phyloP scores from a whole-genome alignment of 495 filamentous ascomycete genomes.

The Neurospora sp. region DNA sequence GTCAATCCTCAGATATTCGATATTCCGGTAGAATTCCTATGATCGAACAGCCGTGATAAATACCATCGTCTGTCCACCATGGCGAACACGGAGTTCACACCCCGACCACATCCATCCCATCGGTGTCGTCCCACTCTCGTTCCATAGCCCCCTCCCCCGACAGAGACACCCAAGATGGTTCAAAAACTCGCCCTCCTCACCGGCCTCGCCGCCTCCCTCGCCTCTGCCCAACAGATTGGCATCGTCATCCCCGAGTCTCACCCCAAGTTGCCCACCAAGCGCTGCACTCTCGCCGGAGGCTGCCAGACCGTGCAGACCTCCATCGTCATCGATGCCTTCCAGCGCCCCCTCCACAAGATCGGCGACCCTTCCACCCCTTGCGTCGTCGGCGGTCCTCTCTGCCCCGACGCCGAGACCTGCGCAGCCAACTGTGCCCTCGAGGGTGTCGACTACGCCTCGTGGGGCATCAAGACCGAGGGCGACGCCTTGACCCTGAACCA shows the following conservation, averaged over 20 bases:
- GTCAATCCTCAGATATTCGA: not conserved
- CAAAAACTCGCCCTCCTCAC: slow-evolving; percentile 6
- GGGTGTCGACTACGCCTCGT: slow-evolving; percentile 36
- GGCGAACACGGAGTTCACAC: not conserved
- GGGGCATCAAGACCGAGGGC: slow-evolving; percentile 38
- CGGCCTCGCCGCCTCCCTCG: slow-evolving; percentile 4
- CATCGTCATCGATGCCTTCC: slow-evolving; percentile 48
- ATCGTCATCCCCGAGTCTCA: slow-evolving; percentile 28
- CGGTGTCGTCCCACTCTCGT: not conserved
- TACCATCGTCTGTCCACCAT: not conserved
- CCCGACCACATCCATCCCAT: not conserved
- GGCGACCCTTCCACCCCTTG: slow-evolving; percentile 6
- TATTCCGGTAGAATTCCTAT: not conserved
- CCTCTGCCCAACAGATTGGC: slow-evolving; percentile 15
- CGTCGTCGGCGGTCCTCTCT: slow-evolving; percentile 47
- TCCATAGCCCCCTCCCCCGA: not conserved
- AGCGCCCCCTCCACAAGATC: slow-evolving; percentile 16
- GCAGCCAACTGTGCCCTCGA: slow-evolving; percentile 43
- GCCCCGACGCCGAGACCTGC: slow-evolving; percentile 38
- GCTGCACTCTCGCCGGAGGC: slow-evolving; percentile 40
- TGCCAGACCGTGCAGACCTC: slow-evolving; percentile 44
- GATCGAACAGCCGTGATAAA: not conserved
- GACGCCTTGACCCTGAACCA: slow-evolving; percentile 40
- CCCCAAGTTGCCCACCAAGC: slow-evolving; percentile 47
- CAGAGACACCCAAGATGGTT: slow-evolving; percentile 2